A percentile compares a stretch with the other conserved stretches of the same genome.
These are phyloP conservation scores for Cunninghamia lanceolata DNA, from an alignment of 75 land plant genomes.

Conservation along the genomic window DNA sequence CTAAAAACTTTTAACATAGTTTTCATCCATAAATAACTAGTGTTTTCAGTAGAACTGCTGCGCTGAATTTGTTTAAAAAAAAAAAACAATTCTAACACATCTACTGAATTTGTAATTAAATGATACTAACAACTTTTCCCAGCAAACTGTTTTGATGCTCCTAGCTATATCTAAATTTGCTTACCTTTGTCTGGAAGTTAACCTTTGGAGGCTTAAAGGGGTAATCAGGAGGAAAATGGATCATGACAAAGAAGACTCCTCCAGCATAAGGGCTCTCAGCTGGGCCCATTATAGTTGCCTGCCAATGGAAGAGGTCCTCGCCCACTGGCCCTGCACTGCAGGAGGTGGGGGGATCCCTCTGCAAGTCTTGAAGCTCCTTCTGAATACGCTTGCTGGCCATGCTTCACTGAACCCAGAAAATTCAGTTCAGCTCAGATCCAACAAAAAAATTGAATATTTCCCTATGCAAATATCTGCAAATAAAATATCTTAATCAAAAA, in stretches of 20 bases:
- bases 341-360: constrained; percentile 67
- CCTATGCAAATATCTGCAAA: background rate
- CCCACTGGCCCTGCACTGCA: constrained; percentile 71
- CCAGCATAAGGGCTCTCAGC: constrained; percentile 59
- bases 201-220: constrained; percentile 74
- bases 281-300: constrained; percentile 67
- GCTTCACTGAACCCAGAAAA: constrained; percentile 3
- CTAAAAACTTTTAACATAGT: background rate
- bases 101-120: background rate
- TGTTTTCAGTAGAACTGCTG: background rate
- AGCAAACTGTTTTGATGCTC: background rate
- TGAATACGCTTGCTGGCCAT: constrained; percentile 71
- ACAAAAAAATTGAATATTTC: background rate
- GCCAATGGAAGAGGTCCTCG: constrained; percentile 63
- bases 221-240: constrained; percentile 64
- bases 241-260: constrained; percentile 60
- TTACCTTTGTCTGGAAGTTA: constrained; percentile 30
- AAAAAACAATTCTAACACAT: background rate
- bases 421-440: constrained; percentile 4
- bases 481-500: background rate
- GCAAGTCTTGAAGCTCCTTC: constrained; percentile 66
- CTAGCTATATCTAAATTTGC: background rate
- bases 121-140: background rate
- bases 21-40: background rate
- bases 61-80: background rate